These are phyloP conservation scores for Phoenix dactylifera DNA, from an alignment of 176 grass and related monocot species.

Conservation along the genomic window DNA sequence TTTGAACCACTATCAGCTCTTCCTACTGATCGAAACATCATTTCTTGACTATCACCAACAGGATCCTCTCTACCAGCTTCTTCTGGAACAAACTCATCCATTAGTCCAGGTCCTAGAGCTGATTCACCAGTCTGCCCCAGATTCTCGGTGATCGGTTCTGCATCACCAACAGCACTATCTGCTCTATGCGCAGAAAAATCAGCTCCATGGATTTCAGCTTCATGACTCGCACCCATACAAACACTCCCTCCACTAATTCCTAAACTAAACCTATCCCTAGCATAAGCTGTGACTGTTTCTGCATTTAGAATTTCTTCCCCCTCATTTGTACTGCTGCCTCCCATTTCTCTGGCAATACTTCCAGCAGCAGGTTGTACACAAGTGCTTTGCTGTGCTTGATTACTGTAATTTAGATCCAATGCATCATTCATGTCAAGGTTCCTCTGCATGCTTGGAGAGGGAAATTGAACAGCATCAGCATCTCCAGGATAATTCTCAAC, in stretches of 20 bases:
- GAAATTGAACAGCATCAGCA: slow-evolving; percentile 59
- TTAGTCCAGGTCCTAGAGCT: slow-evolving; percentile 67
- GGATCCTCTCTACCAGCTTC: slow-evolving; percentile 53
- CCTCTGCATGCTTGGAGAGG: slow-evolving; percentile 59
- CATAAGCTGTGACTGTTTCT: slow-evolving; percentile 60
- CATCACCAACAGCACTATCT: slow-evolving; percentile 72
- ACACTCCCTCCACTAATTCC: slow-evolving; percentile 92
- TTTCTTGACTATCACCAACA: slow-evolving; percentile 84
- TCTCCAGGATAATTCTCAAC: slow-evolving; percentile 86
- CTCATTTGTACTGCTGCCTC: slow-evolving; percentile 94
- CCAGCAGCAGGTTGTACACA: slow-evolving; percentile 67
- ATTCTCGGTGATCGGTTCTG: slow-evolving; percentile 74
- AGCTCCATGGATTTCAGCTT: slow-evolving; percentile 96
- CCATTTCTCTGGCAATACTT: slow-evolving; percentile 79
- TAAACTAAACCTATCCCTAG: slow-evolving; percentile 73
- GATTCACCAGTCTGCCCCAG: slow-evolving; percentile 97
- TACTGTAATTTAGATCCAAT: slow-evolving; percentile 84
- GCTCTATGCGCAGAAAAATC: slow-evolving; percentile 80
- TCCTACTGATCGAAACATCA: slow-evolving; percentile 62
- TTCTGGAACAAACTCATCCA: slow-evolving; percentile 73
- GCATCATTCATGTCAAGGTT: slow-evolving; percentile 75
- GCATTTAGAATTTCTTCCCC: slow-evolving; percentile 91
- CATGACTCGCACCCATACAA: slow-evolving; percentile 94
- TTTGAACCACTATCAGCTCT: slow-evolving; percentile 94
- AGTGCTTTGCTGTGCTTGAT: slow-evolving; percentile 89